A percentile compares a stretch with the other conserved stretches of the same genome.
phyloP scores from a whole-genome alignment of 2,329 filamentous ascomycete genomes.

The Venturia nashicola region DNA sequence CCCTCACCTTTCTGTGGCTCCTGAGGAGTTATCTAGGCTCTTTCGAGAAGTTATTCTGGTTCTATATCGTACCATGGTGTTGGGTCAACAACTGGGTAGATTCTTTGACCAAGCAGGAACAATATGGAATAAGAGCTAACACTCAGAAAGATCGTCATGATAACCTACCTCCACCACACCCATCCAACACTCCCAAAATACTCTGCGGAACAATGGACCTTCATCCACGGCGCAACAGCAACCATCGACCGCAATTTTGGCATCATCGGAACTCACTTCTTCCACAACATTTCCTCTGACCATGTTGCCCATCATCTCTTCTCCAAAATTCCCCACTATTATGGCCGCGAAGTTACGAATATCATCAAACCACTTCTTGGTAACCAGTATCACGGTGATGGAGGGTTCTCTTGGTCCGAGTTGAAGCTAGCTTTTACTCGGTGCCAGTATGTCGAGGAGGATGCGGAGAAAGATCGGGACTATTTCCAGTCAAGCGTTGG shows the following conservation, averaged over 20 bases:
- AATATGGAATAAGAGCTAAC: not conserved
- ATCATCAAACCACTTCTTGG: slow-evolving; percentile 27
- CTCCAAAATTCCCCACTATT: slow-evolving; percentile 49
- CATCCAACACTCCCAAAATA: slow-evolving; percentile 47
- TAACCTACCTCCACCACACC: slow-evolving; percentile 66
- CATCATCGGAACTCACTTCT: slow-evolving; percentile 50
- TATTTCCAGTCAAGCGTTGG: not conserved
- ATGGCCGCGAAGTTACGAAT: slow-evolving; percentile 38
- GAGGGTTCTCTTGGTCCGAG: not conserved
- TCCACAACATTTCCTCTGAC: slow-evolving; percentile 54
- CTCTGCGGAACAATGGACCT: slow-evolving; percentile 47
- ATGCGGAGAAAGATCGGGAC: not conserved
- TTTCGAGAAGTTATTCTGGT: slow-evolving; percentile 39
- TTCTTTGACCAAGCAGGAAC: slow-evolving; percentile 22
- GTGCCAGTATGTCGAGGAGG: not conserved
- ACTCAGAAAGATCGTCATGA: slow-evolving; percentile 42
- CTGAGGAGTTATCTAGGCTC: slow-evolving; percentile 41
- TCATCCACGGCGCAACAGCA: slow-evolving; percentile 47
- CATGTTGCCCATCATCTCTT: slow-evolving; percentile 54
- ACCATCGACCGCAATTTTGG: slow-evolving; percentile 55
- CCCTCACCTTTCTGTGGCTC: slow-evolving; percentile 38
- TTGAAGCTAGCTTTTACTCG: not conserved
- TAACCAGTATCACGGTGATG: not conserved
- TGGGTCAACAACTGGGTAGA: slow-evolving; percentile 62
- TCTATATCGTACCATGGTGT: slow-evolving; percentile 53